Percentiles rank a stretch among this genome's conserved stretches.
Conservation (phyloP, 2,329 filamentous ascomycete species). For the Diaporthe australafricana region DNA sequence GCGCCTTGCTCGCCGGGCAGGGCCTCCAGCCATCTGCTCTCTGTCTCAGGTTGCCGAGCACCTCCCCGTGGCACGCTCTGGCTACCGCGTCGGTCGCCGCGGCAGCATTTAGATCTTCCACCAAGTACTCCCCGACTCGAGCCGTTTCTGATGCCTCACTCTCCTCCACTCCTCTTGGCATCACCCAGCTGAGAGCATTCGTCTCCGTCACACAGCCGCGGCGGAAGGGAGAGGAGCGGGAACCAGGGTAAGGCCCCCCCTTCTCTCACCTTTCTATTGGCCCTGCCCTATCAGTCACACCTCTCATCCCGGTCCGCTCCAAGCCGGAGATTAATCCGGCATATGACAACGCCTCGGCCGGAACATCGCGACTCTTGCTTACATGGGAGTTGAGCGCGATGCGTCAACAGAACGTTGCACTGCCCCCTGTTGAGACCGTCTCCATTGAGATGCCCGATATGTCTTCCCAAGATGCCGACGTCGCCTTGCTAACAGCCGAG, state of each 20-base stretch:
- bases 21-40: conserved; percentile 14
- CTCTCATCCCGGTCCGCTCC: conserved; percentile 1
- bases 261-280: background rate
- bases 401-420: background rate
- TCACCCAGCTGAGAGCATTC: conserved; percentile 27
- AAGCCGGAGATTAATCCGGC: background rate
- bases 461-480: background rate
- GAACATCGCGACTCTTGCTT: background rate
- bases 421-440: background rate
- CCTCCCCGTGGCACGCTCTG: background rate
- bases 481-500: conserved; percentile 18
- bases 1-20: conserved; percentile 12
- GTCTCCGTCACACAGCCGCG: conserved; percentile 32
- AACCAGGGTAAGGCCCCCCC: conserved; percentile 30
- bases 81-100: background rate
- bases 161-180: conserved; percentile 3
- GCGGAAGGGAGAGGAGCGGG: conserved; percentile 29
- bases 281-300: background rate
- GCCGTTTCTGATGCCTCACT: background rate
- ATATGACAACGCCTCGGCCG: background rate
- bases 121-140: background rate
- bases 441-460: background rate
- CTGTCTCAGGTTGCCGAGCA: conserved; percentile 2
- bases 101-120: background rate
- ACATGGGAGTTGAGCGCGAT: background rate